Evolutionary conservation across 345 rosid genomes (phyloP).

Genomic region (Sisymbrium irio): DNA sequence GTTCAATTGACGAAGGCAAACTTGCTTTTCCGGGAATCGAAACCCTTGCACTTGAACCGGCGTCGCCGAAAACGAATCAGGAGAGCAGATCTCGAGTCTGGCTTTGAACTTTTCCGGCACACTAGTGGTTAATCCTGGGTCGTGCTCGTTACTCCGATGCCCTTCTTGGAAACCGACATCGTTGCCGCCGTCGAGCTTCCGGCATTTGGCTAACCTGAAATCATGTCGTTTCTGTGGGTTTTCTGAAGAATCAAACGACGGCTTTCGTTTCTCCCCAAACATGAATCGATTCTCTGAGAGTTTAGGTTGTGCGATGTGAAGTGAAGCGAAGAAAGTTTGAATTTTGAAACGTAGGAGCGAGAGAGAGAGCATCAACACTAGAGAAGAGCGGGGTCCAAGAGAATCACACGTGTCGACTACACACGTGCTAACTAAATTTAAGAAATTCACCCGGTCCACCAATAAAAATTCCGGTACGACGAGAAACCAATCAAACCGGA

Average conservation of each 20-base stretch:
- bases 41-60: conserved; percentile 51
- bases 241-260: conserved; percentile 34
- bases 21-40: conserved; percentile 58
- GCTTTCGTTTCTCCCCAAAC: conserved; percentile 60
- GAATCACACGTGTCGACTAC: neutral
- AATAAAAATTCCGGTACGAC: neutral
- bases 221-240: conserved; percentile 27
- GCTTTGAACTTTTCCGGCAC: conserved; percentile 50
- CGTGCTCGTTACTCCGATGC: conserved; percentile 13
- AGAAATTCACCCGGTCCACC: neutral
- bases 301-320: conserved; percentile 25
- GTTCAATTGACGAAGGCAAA: conserved; percentile 47
- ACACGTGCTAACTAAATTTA: neutral
- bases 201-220: conserved; percentile 62
- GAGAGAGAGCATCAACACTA: neutral
- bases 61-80: conserved; percentile 73
- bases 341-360: conserved; percentile 19
- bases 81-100: conserved; percentile 83
- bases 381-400: neutral
- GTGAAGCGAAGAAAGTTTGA: conserved; percentile 9
- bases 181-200: conserved; percentile 40
- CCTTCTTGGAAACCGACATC: conserved; percentile 17
- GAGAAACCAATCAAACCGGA: conserved; percentile 1
- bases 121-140: conserved; percentile 20
- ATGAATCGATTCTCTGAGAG: conserved; percentile 53